A percentile compares a stretch with the other conserved stretches of the same genome.
Conservation (phyloP, 306 rosid species). For the Cicer bijugum region DNA sequence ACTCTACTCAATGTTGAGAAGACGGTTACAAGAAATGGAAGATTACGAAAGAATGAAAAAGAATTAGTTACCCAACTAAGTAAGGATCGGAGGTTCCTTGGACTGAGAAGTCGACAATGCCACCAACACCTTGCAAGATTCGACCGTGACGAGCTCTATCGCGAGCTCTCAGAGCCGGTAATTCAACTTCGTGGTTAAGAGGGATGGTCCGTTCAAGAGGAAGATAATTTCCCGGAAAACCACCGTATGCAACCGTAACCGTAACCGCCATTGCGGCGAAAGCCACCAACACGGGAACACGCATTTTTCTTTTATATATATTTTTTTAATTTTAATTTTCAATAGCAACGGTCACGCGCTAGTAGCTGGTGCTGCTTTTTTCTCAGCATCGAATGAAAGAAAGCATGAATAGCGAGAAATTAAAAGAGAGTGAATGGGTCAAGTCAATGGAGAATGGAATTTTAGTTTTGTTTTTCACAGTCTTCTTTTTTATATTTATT, state of each 20-base stretch:
- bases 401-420: not conserved
- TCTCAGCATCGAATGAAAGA: conserved; percentile 50
- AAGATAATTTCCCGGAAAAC: conserved; percentile 56
- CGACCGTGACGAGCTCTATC: conserved; percentile 78
- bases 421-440: not conserved
- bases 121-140: conserved; percentile 69
- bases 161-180: conserved; percentile 65
- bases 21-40: not conserved
- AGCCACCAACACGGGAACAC: conserved; percentile 42
- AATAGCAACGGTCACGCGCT: conserved; percentile 44
- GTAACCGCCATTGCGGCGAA: conserved; percentile 36
- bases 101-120: conserved; percentile 87
- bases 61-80: conserved; percentile 65
- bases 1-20: not conserved
- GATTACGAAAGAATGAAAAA: not conserved
- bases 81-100: conserved; percentile 91
- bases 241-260: conserved; percentile 53
- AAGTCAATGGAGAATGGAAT: conserved; percentile 10
- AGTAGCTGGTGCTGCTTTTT: conserved; percentile 27
- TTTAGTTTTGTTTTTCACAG: not conserved
- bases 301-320: conserved; percentile 51
- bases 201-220: conserved; percentile 77
- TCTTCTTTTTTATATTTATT: not conserved
- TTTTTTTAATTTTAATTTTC: not conserved
- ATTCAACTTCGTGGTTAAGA: conserved; percentile 54